Evolutionary conservation across 371 early-diverging fungal species (phyloP), one percentile per base, ranked within the genome.

Genomic region (Gilbertella persicaria): DNA sequence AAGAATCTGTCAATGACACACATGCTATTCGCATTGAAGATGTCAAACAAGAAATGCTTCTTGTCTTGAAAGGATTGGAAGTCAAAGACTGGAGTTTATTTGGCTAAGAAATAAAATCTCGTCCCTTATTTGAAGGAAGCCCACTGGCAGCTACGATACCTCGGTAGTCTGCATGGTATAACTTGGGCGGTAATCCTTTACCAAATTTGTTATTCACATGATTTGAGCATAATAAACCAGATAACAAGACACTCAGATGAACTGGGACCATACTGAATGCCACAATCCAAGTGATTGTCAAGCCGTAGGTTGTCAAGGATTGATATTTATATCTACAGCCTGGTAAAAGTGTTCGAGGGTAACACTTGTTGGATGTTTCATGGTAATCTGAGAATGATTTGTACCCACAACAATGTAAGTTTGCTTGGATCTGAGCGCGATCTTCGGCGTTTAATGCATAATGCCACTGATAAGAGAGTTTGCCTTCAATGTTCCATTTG

Each of bases 1-100:
- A 39, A 49, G 49, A 71, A 67, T 62, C 75, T 57, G 42, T 70
- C 49, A n/a, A 65, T 29, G 47, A 73, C 45, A 58, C 67, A 3
- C 36, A 41, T 38, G 56, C 40, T 41, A 64, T 54, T 51, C 59
- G 30, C 60, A 51, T 48, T 9, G 66, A 71, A 16, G 66, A 62
- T 28, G 83, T 79, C 3, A 75, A 75, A 25, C 53, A 63, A n/a
- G 73, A 79, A 48, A 79, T 87, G 47, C 23, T 63, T n/a, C 25
- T 29, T 16, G 23, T 84, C 12, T 47, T 88, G 13, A 60, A 59
- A 0, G 53, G 61, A 0, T 69, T 86, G 21, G 28, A 67, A 33
- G 73, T 88, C 21, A 62, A 67, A 30, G 79, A 88, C 55, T 88
- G 85, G 85, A 54, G 64, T 10, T 71, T 88, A 8, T 88, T 88